Conservation (phyloP, 371 early-diverging fungal genomes). For the Mortierella sp. region DNA sequence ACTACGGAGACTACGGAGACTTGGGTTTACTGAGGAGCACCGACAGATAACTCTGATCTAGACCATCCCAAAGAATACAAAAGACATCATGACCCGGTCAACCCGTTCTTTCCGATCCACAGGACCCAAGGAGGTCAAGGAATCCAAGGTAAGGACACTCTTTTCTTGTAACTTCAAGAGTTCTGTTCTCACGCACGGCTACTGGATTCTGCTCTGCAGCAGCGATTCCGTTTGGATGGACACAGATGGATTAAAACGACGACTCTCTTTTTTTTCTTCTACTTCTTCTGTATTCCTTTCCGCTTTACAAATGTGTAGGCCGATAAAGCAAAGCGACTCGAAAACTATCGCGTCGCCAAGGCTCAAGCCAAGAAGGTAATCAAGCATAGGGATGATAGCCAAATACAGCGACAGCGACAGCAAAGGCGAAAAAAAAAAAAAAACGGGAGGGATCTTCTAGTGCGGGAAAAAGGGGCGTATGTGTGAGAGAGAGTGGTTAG, state of each 20-base stretch:
- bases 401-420: too few relatives aligned
- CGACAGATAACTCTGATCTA: background rate
- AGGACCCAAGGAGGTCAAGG: conserved; percentile 22
- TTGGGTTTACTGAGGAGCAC: background rate
- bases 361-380: conserved; percentile 33
- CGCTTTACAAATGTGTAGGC: conserved; percentile 8
- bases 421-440: too few relatives aligned
- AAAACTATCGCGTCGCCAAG: conserved; percentile 26
- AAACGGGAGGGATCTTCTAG: too few relatives aligned
- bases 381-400: too few relatives aligned
- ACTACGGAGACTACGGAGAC: too few relatives aligned
- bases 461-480: too few relatives aligned
- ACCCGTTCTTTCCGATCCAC: conserved; percentile 16
- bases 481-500: too few relatives aligned
- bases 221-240: too few relatives aligned
- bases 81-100: conserved; percentile 12
- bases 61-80: background rate
- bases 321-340: conserved; percentile 25
- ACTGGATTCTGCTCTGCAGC: too few relatives aligned
- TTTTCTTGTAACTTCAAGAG: too few relatives aligned
- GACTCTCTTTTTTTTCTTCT: background rate
- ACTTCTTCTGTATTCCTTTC: background rate
- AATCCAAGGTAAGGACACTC: conserved; percentile 20
- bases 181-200: background rate
- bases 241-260: background rate